Evolutionary conservation across 441 rosid species (phyloP), one percentile per base, ranked within the genome.

Genomic region (Adansonia grandidieri): DNA sequence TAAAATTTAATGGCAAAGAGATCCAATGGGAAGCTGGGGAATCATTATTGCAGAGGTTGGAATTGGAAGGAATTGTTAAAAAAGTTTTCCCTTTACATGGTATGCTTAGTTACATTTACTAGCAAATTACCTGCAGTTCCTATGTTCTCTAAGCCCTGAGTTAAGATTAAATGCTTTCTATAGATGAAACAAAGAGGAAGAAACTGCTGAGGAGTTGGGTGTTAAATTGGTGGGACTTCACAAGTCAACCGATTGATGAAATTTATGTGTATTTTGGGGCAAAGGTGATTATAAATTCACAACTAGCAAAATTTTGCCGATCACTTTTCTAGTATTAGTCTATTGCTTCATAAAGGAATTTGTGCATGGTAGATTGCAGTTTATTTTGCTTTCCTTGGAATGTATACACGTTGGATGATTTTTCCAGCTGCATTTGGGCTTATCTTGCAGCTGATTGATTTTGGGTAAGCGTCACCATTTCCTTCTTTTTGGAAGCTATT

Each of bases 371-470:
- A 92, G 99, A 89, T 92, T 84, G 98, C 97, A 60, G 84, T 92
- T 80, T 96, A 93, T 83, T 96, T 92, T 85, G 79, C 99, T 62
- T 96, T 96, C 82, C 91, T 96, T 68, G 95, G 93, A 80, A 96
- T 91, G 95, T 91, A 92, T 86, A 90, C 98, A 15, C 84, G 86
- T 47, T 93, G 98, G 99, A 76, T 90, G 84, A 77, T 88, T 56
- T 96, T 93, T 83, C 99, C 99, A 32, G 97, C 99, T 74, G 81
- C 75, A 10, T 75, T 88, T 45, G 99, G 94, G 53, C 77, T 93
- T 50, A 61, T 88, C 13, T 82, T 89, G 81, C 95, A 92, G 80
- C 77, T 92, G 84, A 82, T 89, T 84, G 87, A 93, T 85, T 91
- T 93, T 65, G 91, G 99, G 98, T 91, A 77, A 84, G 86, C 78